Evolutionary conservation across 164 flowering plant species (phyloP).

Genomic region (Chloranthus sessilifolius): DNA sequence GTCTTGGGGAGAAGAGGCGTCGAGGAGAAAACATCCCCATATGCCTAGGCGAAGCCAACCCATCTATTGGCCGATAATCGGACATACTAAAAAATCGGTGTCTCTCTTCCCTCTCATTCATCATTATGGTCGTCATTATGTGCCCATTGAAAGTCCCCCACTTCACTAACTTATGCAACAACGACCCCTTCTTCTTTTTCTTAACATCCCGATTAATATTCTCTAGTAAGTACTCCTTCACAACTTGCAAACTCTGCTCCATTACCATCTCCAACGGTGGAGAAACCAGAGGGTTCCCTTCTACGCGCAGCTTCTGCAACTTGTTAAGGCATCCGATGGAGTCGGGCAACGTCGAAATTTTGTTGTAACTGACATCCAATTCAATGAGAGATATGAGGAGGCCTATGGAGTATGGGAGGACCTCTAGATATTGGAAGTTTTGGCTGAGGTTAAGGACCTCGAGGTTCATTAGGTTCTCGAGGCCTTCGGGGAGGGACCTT

Average conservation of each 20-base stretch:
- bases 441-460: slow-evolving; percentile 78
- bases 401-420: slow-evolving; percentile 78
- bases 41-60: slow-evolving; percentile 54
- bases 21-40: slow-evolving; percentile 65
- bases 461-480: slow-evolving; percentile 77
- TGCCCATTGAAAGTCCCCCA: slow-evolving; percentile 49
- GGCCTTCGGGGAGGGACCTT: slow-evolving; percentile 63
- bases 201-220: slow-evolving; percentile 40
- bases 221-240: slow-evolving; percentile 58
- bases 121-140: too few species aligned
- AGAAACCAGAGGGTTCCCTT: slow-evolving; percentile 77
- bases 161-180: slow-evolving; percentile 56
- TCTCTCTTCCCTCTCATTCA: slow-evolving; percentile 19
- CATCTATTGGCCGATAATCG: slow-evolving; percentile 47
- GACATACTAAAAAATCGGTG: slow-evolving; percentile 34
- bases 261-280: slow-evolving; percentile 62
- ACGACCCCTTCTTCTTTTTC: slow-evolving; percentile 35
- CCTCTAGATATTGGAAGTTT: slow-evolving; percentile 69
- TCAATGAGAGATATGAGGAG: slow-evolving; percentile 70
- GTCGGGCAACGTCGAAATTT: slow-evolving; percentile 46
- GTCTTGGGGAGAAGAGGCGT: slow-evolving; percentile 69
- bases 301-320: slow-evolving; percentile 59
- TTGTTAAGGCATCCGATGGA: slow-evolving; percentile 69
- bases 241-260: slow-evolving; percentile 46
- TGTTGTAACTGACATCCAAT: slow-evolving; percentile 84